Evolutionary conservation across 2,329 filamentous ascomycete species (phyloP).

Genomic region (Beauveria varroae): DNA sequence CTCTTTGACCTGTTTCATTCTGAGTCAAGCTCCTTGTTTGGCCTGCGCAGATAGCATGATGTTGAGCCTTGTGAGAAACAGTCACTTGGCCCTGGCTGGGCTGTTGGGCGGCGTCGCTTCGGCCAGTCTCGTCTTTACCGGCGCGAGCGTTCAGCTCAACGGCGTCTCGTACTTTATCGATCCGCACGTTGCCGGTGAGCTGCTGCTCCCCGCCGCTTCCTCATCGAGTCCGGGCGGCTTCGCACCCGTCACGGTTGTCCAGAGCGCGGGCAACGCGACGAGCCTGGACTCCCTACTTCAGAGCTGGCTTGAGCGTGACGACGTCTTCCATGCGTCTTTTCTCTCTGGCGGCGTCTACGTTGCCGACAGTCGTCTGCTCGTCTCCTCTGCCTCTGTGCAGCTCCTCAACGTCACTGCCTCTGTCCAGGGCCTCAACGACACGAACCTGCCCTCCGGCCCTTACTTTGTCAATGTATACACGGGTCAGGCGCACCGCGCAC

Average conservation of each 20-base stretch:
- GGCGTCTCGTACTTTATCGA: slow-evolving; percentile 8
- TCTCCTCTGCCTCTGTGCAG: slow-evolving; percentile 14
- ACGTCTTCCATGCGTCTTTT: slow-evolving; percentile 19
- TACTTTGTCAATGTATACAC: slow-evolving; percentile 28
- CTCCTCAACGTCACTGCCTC: slow-evolving; percentile 10
- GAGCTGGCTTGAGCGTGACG: slow-evolving; percentile 24
- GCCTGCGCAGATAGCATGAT: background rate
- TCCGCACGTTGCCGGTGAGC: background rate
- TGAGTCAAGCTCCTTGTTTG: too few relatives aligned
- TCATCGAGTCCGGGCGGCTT: slow-evolving; percentile 17
- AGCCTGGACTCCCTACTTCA: slow-evolving; percentile 20
- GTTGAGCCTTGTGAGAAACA: background rate
- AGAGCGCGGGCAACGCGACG: slow-evolving; percentile 15
- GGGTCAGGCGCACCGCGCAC: slow-evolving; percentile 26
- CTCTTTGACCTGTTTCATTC: too few relatives aligned
- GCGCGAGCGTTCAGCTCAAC: slow-evolving; percentile 2
- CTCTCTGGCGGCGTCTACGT: slow-evolving; percentile 13
- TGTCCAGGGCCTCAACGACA: background rate
- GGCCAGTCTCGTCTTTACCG: background rate
- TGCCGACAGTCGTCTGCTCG: slow-evolving; percentile 15
- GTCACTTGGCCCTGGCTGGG: background rate
- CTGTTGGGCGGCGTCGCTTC: background rate
- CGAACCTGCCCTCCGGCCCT: slow-evolving; percentile 22
- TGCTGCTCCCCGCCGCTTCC: background rate
- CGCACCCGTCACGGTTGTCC: slow-evolving; percentile 27